Percentiles rank a stretch among this genome's conserved stretches.
phyloP scores from a whole-genome alignment of 1,284 basidiomycete genomes.

The Grifola frondosa region DNA sequence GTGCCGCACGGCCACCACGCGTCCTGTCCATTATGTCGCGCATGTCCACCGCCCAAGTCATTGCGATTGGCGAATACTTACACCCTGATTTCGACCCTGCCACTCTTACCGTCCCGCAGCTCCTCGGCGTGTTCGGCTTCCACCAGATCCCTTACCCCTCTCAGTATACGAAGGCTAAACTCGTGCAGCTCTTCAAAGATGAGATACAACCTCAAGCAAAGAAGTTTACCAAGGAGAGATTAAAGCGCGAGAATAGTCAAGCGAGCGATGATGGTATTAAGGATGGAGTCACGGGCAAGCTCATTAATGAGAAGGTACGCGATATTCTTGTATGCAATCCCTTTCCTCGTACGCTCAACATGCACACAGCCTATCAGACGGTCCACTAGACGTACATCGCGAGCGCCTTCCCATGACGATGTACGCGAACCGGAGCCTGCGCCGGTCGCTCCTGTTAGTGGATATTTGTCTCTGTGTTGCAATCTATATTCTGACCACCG shows the following conservation, averaged over 20 bases:
- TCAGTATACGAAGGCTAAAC: constrained; percentile 82
- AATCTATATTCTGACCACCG: constrained; percentile 1
- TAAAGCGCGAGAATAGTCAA: constrained; percentile 64
- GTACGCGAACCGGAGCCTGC: constrained; percentile 18
- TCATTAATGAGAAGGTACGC: constrained; percentile 52
- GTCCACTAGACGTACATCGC: constrained; percentile 40
- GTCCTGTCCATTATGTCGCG: constrained; percentile 55
- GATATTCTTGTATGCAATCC: neutral
- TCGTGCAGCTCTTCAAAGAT: constrained; percentile 79
- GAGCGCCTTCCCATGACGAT: constrained; percentile 35
- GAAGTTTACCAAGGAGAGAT: constrained; percentile 64
- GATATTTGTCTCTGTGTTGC: constrained; percentile 34
- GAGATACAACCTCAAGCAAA: constrained; percentile 65
- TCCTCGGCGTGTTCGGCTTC: constrained; percentile 79
- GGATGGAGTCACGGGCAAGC: constrained; percentile 73
- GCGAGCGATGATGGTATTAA: constrained; percentile 80
- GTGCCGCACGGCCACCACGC: constrained; percentile 24
- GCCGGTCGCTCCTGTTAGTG: constrained; percentile 40
- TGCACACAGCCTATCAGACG: constrained; percentile 12
- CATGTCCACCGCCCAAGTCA: constrained; percentile 68
- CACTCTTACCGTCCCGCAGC: constrained; percentile 77
- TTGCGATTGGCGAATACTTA: constrained; percentile 77
- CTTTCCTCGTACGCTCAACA: constrained; percentile 2
- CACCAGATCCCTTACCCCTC: constrained; percentile 80
- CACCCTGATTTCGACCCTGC: constrained; percentile 81